Evolutionary conservation across 2,329 filamentous ascomycete genomes (phyloP).

Genomic region (Dothideomycetidae sp.): DNA sequence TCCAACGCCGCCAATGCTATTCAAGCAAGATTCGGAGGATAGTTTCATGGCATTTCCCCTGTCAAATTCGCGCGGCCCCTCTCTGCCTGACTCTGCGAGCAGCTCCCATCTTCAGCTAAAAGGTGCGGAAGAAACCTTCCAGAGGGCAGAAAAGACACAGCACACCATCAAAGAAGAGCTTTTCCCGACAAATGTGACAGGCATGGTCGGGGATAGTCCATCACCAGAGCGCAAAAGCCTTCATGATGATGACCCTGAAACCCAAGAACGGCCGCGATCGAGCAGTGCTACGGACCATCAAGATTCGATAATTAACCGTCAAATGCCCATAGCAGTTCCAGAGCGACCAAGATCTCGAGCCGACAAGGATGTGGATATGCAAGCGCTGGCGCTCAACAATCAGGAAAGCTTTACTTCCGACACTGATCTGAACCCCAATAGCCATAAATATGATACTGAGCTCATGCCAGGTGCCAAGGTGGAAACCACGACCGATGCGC

Average conservation of each 20-base stretch:
- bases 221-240: too few species aligned
- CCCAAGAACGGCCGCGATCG: too few species aligned
- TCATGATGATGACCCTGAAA: too few species aligned
- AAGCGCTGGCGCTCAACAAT: conserved; percentile 26
- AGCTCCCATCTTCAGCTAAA: conserved; percentile 16
- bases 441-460: conserved; percentile 1
- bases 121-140: conserved; percentile 11
- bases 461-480: background rate
- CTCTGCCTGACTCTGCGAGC: conserved; percentile 37
- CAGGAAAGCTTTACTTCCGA: conserved; percentile 20
- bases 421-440: conserved; percentile 11
- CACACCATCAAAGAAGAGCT: too few species aligned
- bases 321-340: conserved; percentile 4
- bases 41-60: conserved; percentile 52
- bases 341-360: conserved; percentile 6
- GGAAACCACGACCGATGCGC: background rate
- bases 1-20: conserved; percentile 24
- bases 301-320: too few species aligned
- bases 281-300: too few species aligned
- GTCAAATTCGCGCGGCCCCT: conserved; percentile 41
- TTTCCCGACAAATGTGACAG: too few species aligned
- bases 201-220: too few species aligned
- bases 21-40: conserved; percentile 44
- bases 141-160: background rate
- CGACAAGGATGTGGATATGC: conserved; percentile 22